These are phyloP conservation scores for Boletus insuetus DNA, from an alignment of 768 basidiomycete species.

Conservation along the genomic window DNA sequence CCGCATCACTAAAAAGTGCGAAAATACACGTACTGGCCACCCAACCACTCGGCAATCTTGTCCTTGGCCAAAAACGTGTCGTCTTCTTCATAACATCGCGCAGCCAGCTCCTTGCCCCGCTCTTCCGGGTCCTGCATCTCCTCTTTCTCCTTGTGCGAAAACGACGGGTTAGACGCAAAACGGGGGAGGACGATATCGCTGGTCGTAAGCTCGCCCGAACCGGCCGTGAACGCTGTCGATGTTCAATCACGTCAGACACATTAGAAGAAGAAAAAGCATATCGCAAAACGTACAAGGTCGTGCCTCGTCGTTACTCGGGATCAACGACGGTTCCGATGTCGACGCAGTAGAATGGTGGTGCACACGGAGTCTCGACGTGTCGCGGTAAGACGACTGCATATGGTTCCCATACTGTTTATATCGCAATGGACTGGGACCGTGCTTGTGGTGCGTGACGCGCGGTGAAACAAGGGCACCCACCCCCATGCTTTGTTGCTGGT, in stretches of 20 bases:
- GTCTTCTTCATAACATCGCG: slow-evolving; percentile 83
- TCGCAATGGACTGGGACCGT: slow-evolving; percentile 44
- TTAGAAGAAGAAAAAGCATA: slow-evolving; percentile 15
- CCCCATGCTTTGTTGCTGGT: slow-evolving; percentile 13
- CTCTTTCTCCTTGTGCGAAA: slow-evolving; percentile 50
- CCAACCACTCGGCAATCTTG: slow-evolving; percentile 96
- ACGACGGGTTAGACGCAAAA: slow-evolving; percentile 39
- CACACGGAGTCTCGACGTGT: slow-evolving; percentile 49
- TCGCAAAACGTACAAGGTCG: slow-evolving; percentile 43
- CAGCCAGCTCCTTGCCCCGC: slow-evolving; percentile 69
- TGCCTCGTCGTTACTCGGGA: slow-evolving; percentile 50
- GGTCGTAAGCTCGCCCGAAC: slow-evolving; percentile 54
- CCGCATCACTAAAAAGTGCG: neutral
- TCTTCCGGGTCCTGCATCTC: slow-evolving; percentile 57
- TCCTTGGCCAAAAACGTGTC: slow-evolving; percentile 74
- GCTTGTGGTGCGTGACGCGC: slow-evolving; percentile 34
- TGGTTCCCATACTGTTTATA: slow-evolving; percentile 38
- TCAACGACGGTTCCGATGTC: slow-evolving; percentile 78
- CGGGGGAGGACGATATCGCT: slow-evolving; percentile 48
- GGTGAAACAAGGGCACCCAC: slow-evolving; percentile 26
- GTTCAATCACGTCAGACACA: slow-evolving; percentile 7
- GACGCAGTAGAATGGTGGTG: slow-evolving; percentile 72
- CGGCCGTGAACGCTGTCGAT: slow-evolving; percentile 23
- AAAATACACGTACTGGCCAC: slow-evolving; percentile 71
- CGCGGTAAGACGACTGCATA: slow-evolving; percentile 38